Evolutionary conservation across 2,329 filamentous ascomycete species (phyloP), one percentile per base, ranked within the genome.

Genomic region (Cercospora sojina): DNA sequence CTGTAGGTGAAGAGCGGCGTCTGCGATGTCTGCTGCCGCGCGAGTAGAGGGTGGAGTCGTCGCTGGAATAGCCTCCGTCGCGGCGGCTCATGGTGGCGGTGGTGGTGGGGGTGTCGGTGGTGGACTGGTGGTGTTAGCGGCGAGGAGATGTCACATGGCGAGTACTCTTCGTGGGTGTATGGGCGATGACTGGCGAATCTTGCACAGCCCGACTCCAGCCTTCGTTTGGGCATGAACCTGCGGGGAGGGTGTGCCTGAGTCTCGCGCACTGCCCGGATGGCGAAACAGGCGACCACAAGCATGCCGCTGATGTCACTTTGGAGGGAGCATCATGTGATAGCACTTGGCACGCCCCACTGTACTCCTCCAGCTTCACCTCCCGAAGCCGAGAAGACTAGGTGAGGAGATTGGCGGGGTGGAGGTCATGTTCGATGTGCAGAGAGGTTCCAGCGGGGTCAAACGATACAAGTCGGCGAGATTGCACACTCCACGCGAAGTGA

Each of bases 391-490:
- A n/a, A 38, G 16, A 38, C 3, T 38, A 13, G 35, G 16, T n/a
- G 35, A 38, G 12, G 16, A 38, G 35, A 38, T n/a, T 2, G 35
- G 35, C 35, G 13, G 35, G 35, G 1, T 16, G 35, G 35, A 38
- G 13, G 16, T 38, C 35, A 38, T 38, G 35, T 38, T 38, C 35
- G 35, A n/a, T n/a, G n/a, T n/a, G n/a, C 71, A 77, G 1, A 73
- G 83, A 9, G 81, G 81, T 0, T 79, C 82, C 59, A 80, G 79
- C 62, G 83, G 82, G 82, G 13, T 51, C 8, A 76, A 76, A 5
- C 76, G 81, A 53, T 83, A 83, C 65, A 78, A 80, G 31, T 81
- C 80, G 25, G 74, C 80, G 7, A 79, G 79, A 7, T 72, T 78
- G 5, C 78, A 80, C 64, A 78, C 79, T n/a, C 77, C 77, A 2